These are phyloP conservation scores for Arachnomyces sp. DNA, from an alignment of 2,329 filamentous ascomycete genomes.

Conservation along the genomic window DNA sequence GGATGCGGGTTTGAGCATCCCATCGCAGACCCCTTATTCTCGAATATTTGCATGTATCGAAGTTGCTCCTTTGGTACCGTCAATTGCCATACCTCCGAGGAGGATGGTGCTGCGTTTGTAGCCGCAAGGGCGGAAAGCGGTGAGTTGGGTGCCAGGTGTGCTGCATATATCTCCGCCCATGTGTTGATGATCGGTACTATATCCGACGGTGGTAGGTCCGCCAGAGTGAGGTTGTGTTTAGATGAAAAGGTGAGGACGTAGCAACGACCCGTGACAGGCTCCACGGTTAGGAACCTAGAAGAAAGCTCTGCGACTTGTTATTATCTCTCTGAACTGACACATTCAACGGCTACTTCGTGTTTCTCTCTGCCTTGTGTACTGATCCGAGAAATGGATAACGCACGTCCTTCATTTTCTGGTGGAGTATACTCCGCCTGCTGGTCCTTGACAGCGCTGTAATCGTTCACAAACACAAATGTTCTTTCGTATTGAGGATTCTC, in stretches of 20 bases:
- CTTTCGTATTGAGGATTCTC: slow-evolving; percentile 75
- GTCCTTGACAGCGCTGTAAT: slow-evolving; percentile 95
- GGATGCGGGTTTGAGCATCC: slow-evolving; percentile 98
- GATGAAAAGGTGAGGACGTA: slow-evolving; percentile 94
- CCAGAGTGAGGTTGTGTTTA: slow-evolving; percentile 82
- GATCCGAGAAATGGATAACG: slow-evolving; percentile 12
- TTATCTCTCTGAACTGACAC: background rate
- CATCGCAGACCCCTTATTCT: slow-evolving; percentile 98
- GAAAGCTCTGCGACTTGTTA: slow-evolving; percentile 52
- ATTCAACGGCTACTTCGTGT: slow-evolving; percentile 3
- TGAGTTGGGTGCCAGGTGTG: slow-evolving; percentile 67
- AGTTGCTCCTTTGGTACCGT: slow-evolving; percentile 64
- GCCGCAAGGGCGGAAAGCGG: slow-evolving; percentile 48
- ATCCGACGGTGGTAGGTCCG: slow-evolving; percentile 70
- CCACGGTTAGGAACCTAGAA: slow-evolving; percentile 68
- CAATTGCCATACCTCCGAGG: slow-evolving; percentile 38
- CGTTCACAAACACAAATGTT: slow-evolving; percentile 93
- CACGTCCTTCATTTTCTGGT: slow-evolving; percentile 44
- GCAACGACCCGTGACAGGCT: slow-evolving; percentile 88
- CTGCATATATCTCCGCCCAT: slow-evolving; percentile 85
- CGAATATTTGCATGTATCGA: slow-evolving; percentile 98
- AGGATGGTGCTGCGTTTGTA: slow-evolving; percentile 38
- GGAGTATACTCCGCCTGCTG: slow-evolving; percentile 71
- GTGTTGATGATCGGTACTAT: slow-evolving; percentile 79
- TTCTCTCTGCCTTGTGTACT: background rate